phyloP scores from a whole-genome alignment of 2,329 filamentous ascomycete species.

The Exophiala viscosa region DNA sequence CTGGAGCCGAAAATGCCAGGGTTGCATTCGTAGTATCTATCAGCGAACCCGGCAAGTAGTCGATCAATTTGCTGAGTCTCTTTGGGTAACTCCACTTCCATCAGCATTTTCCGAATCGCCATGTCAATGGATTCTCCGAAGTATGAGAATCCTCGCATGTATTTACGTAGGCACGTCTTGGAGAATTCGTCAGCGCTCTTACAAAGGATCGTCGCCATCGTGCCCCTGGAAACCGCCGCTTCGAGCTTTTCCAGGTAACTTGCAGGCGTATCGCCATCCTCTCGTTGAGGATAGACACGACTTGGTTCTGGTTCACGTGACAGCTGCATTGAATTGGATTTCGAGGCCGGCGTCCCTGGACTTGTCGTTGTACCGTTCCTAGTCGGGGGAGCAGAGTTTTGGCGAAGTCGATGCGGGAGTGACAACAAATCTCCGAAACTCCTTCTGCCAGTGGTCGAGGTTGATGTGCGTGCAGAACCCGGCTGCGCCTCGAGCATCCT shows the following conservation, averaged over 20 bases:
- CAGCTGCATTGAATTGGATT: slow-evolving; percentile 78
- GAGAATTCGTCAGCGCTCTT: slow-evolving; percentile 84
- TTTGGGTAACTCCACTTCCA: slow-evolving; percentile 93
- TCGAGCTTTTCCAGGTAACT: slow-evolving; percentile 84
- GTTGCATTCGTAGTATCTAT: slow-evolving; percentile 97
- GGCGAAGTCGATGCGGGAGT: slow-evolving; percentile 69
- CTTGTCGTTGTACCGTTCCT: slow-evolving; percentile 60
- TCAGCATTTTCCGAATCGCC: slow-evolving; percentile 89
- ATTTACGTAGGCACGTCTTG: slow-evolving; percentile 79
- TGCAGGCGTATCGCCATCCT: slow-evolving; percentile 84
- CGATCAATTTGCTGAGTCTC: slow-evolving; percentile 98
- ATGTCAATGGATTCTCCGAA: slow-evolving; percentile 98
- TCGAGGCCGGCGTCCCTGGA: slow-evolving; percentile 69
- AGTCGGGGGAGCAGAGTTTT: slow-evolving; percentile 70
- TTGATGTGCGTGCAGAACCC: slow-evolving; percentile 64
- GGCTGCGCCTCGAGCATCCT: slow-evolving; percentile 52
- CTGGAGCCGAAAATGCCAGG: slow-evolving; percentile 71
- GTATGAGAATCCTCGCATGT: slow-evolving; percentile 92
- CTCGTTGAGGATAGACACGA: slow-evolving; percentile 68
- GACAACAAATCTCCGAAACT: slow-evolving; percentile 89
- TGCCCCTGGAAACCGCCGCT: slow-evolving; percentile 71
- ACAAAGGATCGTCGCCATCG: slow-evolving; percentile 79
- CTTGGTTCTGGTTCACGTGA: slow-evolving; percentile 60
- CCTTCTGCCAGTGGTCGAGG: slow-evolving; percentile 78
- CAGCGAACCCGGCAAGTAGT: slow-evolving; percentile 88